Evolutionary conservation across 1,139 yeast genomes (phyloP).

Genomic region (Blastobotrys aristatus): DNA sequence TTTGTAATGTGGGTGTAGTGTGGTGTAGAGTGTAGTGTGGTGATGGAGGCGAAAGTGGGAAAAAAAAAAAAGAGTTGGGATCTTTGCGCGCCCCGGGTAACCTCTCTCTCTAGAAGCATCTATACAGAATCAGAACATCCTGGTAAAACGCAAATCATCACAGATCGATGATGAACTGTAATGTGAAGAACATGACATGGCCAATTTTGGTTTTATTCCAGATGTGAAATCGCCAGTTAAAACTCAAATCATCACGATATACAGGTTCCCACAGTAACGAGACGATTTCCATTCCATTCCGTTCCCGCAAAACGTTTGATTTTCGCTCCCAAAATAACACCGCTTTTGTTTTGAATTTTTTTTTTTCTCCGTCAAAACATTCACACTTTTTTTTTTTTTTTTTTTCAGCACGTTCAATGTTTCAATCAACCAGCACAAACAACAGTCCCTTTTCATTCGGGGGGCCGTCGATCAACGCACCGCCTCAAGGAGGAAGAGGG

Average conservation of each 20-base stretch:
- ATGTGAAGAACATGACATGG: too few relatives aligned
- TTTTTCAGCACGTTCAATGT: not conserved
- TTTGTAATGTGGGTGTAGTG: not conserved
- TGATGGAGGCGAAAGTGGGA: not conserved
- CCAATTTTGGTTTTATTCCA: too few relatives aligned
- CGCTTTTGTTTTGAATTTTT: not conserved
- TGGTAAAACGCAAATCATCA: too few relatives aligned
- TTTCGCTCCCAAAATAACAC: not conserved
- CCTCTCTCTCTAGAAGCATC: too few relatives aligned
- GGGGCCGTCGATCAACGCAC: not conserved
- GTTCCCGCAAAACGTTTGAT: too few relatives aligned
- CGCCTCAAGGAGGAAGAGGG: conserved; percentile 6
- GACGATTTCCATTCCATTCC: too few relatives aligned
- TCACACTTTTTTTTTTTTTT: not conserved
- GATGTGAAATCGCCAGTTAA: not conserved
- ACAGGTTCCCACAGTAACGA: not conserved
- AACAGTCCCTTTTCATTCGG: not conserved
- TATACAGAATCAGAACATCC: too few relatives aligned
- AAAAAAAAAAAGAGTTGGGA: not conserved
- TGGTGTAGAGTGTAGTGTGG: conserved; percentile 5
- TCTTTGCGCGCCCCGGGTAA: too few relatives aligned
- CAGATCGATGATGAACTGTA: too few relatives aligned
- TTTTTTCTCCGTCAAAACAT: not conserved
- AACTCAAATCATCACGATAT: not conserved
- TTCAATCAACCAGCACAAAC: not conserved